phyloP scores from a whole-genome alignment of 331 rosid genomes.

The Spiraea crenata region DNA sequence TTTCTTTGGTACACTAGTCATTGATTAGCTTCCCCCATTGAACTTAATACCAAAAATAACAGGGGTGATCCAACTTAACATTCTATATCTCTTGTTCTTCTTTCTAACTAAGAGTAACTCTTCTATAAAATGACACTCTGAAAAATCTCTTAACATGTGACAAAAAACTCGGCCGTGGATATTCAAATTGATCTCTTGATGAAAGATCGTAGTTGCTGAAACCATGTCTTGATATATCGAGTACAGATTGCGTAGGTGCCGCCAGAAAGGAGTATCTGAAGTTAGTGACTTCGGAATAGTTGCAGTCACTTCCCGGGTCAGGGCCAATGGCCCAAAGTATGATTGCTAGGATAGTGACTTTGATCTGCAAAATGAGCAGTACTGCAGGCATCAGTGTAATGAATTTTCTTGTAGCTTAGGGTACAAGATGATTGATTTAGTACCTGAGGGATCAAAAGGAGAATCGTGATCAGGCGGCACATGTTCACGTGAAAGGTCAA shows the following conservation, averaged over 20 bases:
- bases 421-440: not conserved
- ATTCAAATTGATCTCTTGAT: constrained; percentile 5
- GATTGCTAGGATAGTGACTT: constrained; percentile 23
- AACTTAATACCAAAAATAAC: not conserved
- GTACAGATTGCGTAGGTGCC: constrained; percentile 15
- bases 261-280: constrained; percentile 33
- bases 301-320: constrained; percentile 19
- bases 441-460: constrained; percentile 41
- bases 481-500: constrained; percentile 24
- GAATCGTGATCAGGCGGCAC: constrained; percentile 31
- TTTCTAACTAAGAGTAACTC: constrained; percentile 6
- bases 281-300: constrained; percentile 12
- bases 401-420: not conserved
- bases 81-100: not conserved
- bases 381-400: not conserved
- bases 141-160: constrained; percentile 2
- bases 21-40: not conserved
- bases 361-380: constrained; percentile 25
- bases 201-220: constrained; percentile 19
- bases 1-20: not conserved
- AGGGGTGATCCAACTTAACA: not conserved
- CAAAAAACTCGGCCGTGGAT: constrained; percentile 4
- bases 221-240: not conserved
- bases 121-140: constrained; percentile 23
- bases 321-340: constrained; percentile 32